Evolutionary conservation across 805 yeast genomes (phyloP).

Genomic region (Yueomyces sp.): DNA sequence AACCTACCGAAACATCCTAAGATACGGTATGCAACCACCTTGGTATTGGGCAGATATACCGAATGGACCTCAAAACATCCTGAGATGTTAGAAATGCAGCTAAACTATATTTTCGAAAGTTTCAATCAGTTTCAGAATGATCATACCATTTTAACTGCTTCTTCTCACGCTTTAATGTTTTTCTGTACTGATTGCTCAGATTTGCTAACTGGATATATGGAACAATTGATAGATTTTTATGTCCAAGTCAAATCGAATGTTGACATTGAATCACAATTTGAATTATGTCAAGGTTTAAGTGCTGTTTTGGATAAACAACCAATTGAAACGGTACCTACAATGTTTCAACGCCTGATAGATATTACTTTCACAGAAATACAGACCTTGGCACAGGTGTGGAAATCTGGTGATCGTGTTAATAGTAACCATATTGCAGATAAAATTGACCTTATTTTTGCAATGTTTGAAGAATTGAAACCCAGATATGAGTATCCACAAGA

Average conservation of each 20-base stretch:
- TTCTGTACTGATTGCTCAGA: slow-evolving; percentile 84
- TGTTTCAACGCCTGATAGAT: slow-evolving; percentile 58
- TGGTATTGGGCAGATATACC: slow-evolving; percentile 91
- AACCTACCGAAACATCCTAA: slow-evolving; percentile 73
- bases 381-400: slow-evolving; percentile 14
- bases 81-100: slow-evolving; percentile 64
- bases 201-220: slow-evolving; percentile 50
- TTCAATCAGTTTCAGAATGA: slow-evolving; percentile 29
- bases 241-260: slow-evolving; percentile 38
- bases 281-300: slow-evolving; percentile 81
- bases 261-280: slow-evolving; percentile 58
- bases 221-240: slow-evolving; percentile 66
- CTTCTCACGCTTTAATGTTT: slow-evolving; percentile 87
- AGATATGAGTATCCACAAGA: slow-evolving; percentile 18
- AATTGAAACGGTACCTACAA: slow-evolving; percentile 36
- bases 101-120: slow-evolving; percentile 73
- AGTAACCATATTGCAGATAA: slow-evolving; percentile 48
- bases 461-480: slow-evolving; percentile 21
- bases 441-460: slow-evolving; percentile 36
- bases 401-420: slow-evolving; percentile 6
- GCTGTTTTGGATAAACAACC: slow-evolving; percentile 59
- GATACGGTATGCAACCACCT: slow-evolving; percentile 81
- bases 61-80: slow-evolving; percentile 90
- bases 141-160: slow-evolving; percentile 53
- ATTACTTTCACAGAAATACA: slow-evolving; percentile 27